Evolutionary conservation across 1,139 yeast species (phyloP), one percentile per base, ranked within the genome.

Genomic region (Blastobotrys capitulatus): DNA sequence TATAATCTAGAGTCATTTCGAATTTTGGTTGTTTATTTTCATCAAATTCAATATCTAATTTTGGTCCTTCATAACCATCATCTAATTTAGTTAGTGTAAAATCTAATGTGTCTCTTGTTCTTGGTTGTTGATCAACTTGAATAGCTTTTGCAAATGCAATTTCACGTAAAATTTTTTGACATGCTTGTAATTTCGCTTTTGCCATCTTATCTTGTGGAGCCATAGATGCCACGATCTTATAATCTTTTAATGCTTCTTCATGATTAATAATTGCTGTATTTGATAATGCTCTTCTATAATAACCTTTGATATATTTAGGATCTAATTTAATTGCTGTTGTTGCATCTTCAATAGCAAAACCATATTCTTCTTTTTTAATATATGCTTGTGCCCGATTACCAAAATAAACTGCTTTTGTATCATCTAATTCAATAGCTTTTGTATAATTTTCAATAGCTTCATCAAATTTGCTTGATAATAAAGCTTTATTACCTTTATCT

Each of bases 321-420:
- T 92, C 89, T 12, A 83, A 64, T 45, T 74, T 76, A 45, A 92
- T 73, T 0, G 97, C 90, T 44, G 70, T 68, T 37, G 83, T 78
- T 58, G 96, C 84, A 64, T 90, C 97, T 16, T 69, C 72, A 4
- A 90, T 78, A 1, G 97, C 95, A 45, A 80, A 74, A 1, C 97
- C 97, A 66, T 85, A 90, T 60, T 82, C 83, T 64, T 92, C 98
- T 50, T 83, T 68, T 64, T 87, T 86, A 63, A 90, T 80, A 58
- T 89, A 83, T 1, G 88, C 96, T 60, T 88, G 95, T 0, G 98
- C 97, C 55, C 97, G 74, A 69, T 92, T 92, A 29, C 96, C 82
- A 64, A 72, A 86, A 61, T 81, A 84, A 18, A 90, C 79, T 1
- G 94, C 86, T 54, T 83, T 80, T n/a, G 72, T 60, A 6, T 78